Conservation (phyloP, 257 asterid genomes). For the Solanum ossicruentum region DNA sequence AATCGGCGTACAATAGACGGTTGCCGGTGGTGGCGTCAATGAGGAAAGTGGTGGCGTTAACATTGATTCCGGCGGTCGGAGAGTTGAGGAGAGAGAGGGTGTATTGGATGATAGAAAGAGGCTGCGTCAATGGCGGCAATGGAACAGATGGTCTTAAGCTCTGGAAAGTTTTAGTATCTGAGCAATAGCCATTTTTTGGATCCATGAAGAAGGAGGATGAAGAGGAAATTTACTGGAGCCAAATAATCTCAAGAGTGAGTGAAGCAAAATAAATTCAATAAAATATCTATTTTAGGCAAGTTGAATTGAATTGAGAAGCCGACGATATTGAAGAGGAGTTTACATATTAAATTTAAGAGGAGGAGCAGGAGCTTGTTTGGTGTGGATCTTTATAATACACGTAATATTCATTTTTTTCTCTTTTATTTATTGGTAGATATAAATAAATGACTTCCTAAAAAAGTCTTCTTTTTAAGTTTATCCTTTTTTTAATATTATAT, state of each 20-base stretch:
- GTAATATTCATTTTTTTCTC: not conserved
- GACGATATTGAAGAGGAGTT: not conserved
- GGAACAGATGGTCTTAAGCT: constrained; percentile 49
- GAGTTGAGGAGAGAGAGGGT: constrained; percentile 50
- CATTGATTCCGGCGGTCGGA: constrained; percentile 25
- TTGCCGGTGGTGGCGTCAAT: constrained; percentile 47
- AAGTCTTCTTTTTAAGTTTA: too few relatives aligned
- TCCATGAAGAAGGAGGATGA: constrained; percentile 1
- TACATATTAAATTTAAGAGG: not conserved
- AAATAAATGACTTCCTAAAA: not conserved
- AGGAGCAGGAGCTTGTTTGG: not conserved
- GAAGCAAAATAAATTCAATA: not conserved
- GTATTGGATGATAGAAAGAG: constrained; percentile 39
- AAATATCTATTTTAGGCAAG: not conserved
- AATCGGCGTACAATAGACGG: constrained; percentile 35
- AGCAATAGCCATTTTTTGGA: constrained; percentile 40
- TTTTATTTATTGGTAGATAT: not conserved
- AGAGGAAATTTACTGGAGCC: not conserved
- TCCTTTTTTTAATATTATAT: not conserved
- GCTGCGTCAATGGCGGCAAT: constrained; percentile 42
- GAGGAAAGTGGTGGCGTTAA: constrained; percentile 53
- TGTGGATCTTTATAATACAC: not conserved
- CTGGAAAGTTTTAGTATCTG: constrained; percentile 36
- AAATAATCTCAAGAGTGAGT: not conserved
- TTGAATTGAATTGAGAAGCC: not conserved